A percentile compares a stretch with the other conserved stretches of the same genome.
phyloP scores from a whole-genome alignment of 345 rosid genomes.

The Hibiscus syriacus region DNA sequence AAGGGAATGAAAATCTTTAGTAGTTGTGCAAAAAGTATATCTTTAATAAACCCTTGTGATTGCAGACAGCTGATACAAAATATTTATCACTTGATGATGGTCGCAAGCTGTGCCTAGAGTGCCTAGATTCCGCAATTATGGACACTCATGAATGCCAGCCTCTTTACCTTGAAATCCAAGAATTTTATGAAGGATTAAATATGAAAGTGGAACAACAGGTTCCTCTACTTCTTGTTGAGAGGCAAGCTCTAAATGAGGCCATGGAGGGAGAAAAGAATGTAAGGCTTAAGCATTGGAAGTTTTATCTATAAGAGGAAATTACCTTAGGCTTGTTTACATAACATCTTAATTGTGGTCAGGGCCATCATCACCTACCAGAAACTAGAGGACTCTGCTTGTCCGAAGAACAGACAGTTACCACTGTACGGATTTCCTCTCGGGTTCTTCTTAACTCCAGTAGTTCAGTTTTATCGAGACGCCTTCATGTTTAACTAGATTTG shows the following conservation, averaged over 20 bases:
- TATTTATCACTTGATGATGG: slow-evolving; percentile 71
- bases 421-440: slow-evolving; percentile 32
- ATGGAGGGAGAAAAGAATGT: slow-evolving; percentile 64
- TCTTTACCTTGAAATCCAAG: slow-evolving; percentile 65
- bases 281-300: slow-evolving; percentile 5
- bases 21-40: background rate
- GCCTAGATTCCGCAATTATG: slow-evolving; percentile 80
- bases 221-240: slow-evolving; percentile 77
- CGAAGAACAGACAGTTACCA: slow-evolving; percentile 90
- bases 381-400: slow-evolving; percentile 98
- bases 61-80: slow-evolving; percentile 54
- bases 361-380: slow-evolving; percentile 93
- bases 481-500: background rate
- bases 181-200: slow-evolving; percentile 74
- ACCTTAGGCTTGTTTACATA: background rate
- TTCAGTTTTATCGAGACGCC: background rate
- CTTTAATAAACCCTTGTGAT: slow-evolving; percentile 6
- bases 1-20: background rate
- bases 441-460: background rate
- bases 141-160: slow-evolving; percentile 81
- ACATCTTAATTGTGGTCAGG: slow-evolving; percentile 30
- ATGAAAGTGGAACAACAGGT: slow-evolving; percentile 75
- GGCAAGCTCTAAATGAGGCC: slow-evolving; percentile 72
- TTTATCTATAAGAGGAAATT: background rate
- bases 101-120: slow-evolving; percentile 71